Evolutionary conservation across 1,139 yeast species (phyloP).

Genomic region (Pichia sp.): DNA sequence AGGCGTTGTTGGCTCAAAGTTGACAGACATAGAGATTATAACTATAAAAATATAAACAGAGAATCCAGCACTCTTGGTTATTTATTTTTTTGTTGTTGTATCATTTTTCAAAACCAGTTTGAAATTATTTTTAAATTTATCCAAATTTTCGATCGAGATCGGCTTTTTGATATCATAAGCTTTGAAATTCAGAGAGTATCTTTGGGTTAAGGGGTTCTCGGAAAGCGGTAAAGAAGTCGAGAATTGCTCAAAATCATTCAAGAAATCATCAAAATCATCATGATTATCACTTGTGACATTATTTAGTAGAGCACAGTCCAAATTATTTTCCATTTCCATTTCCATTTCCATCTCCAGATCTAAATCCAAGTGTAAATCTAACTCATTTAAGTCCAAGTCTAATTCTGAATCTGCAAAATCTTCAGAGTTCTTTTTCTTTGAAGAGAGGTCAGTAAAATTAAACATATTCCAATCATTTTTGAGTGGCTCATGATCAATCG

Average conservation of each 20-base stretch:
- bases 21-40: too few species aligned
- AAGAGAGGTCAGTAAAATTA: background rate
- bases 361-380: conserved; percentile 1
- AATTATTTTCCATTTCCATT: too few species aligned
- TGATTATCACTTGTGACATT: too few species aligned
- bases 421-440: too few species aligned
- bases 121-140: conserved; percentile 65
- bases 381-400: background rate
- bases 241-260: too few species aligned
- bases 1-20: background rate
- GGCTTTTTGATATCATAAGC: conserved; percentile 14
- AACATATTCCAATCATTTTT: background rate
- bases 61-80: background rate
- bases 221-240: too few species aligned
- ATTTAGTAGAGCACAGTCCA: too few species aligned
- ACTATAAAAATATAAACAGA: too few species aligned
- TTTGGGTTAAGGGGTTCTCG: too few species aligned
- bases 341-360: background rate
- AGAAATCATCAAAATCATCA: too few species aligned
- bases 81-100: background rate
- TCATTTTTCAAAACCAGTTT: conserved; percentile 15
- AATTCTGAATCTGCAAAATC: conserved; percentile 1
- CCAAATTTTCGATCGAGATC: conserved; percentile 2
- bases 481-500: background rate
- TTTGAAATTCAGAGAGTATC: conserved; percentile 20